Base-by-base conservation (phyloP, 495 filamentous ascomycete genomes). In the Platismatia glauca region DNA sequence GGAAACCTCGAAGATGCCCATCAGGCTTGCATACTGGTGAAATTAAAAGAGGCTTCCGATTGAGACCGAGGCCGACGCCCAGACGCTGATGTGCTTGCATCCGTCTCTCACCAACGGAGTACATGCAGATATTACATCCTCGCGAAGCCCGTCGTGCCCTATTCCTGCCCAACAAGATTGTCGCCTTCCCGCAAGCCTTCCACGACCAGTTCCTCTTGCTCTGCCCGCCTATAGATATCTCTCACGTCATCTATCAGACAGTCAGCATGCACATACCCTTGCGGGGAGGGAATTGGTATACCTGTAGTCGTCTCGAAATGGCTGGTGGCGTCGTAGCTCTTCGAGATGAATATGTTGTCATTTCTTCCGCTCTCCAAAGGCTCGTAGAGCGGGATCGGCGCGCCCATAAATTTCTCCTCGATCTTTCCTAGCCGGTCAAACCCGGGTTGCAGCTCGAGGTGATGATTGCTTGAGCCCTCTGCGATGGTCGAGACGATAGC, bases 401-500 rank as follows among this genome's bases (percentile, higher is more conserved):
- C 77, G 52, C 89, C 88, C 89, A 96, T 91, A 78, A 97, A 97
- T 76, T 91, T 94, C 82, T 97, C 95, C 76, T 97, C 91, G 65
- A 96, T 94, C 66, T 82, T 83, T 64, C 95, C 94, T 33, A 99
- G 87, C 63, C 94, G 85, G 71, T 97, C 91, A 65, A 99, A 88
- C 62, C 94, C 94, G 29, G 92, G 86, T 73, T 92, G 87, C 6
- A 99, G 86, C 77, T 99, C 94, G 33, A 96, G 74, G 74, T 97
- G 95, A 77, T 95, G 92, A 80, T 99, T 97, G 64, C 87, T 85
- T 64, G 84, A 78, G 46, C 85, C 86, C 80, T 99, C 94, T 68
- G 95, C 90, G 67, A 99, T 96, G 62, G 95, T 99, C 57, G 90
- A 95, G 59, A 99, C 91, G 68, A 96, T 97, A 64, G 94, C 95